These are phyloP conservation scores for Fusarium palustre DNA, from an alignment of 2,329 filamentous ascomycete species.

Conservation along the genomic window DNA sequence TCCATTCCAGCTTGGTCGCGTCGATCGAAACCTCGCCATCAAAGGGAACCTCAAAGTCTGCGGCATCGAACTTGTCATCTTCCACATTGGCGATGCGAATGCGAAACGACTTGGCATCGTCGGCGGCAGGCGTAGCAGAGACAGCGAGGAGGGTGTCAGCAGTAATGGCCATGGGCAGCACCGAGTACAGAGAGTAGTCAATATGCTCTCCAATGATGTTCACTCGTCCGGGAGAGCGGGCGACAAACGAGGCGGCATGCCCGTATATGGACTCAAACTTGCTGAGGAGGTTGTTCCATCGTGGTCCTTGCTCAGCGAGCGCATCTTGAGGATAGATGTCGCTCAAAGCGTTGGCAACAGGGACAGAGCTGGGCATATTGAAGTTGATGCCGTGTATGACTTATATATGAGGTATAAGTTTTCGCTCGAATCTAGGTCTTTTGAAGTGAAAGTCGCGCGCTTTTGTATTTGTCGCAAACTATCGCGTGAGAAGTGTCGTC, in stretches of 20 bases:
- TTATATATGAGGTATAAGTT: background rate
- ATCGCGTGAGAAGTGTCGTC: conserved; percentile 39
- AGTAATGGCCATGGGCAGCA: conserved; percentile 94
- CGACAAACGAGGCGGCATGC: conserved; percentile 79
- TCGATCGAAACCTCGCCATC: conserved; percentile 81
- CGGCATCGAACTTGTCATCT: conserved; percentile 77
- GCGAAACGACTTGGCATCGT: conserved; percentile 66
- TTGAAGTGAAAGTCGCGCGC: background rate
- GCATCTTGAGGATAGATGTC: conserved; percentile 87
- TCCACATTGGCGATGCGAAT: conserved; percentile 86
- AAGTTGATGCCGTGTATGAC: background rate
- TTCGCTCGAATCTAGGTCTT: background rate
- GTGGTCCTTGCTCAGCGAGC: conserved; percentile 71
- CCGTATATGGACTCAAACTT: conserved; percentile 79
- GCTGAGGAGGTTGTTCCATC: conserved; percentile 80
- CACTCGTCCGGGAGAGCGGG: conserved; percentile 91
- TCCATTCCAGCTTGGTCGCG: conserved; percentile 88
- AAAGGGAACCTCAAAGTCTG: conserved; percentile 77
- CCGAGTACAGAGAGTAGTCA: conserved; percentile 96
- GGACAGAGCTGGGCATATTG: conserved; percentile 70
- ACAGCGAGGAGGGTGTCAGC: conserved; percentile 92
- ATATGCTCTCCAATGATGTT: conserved; percentile 99
- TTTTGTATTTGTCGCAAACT: conserved; percentile 27
- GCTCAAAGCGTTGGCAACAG: conserved; percentile 77
- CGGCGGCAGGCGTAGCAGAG: conserved; percentile 62